Conservation (phyloP, 129 eudicot species). For the Flaveria bidentis region DNA sequence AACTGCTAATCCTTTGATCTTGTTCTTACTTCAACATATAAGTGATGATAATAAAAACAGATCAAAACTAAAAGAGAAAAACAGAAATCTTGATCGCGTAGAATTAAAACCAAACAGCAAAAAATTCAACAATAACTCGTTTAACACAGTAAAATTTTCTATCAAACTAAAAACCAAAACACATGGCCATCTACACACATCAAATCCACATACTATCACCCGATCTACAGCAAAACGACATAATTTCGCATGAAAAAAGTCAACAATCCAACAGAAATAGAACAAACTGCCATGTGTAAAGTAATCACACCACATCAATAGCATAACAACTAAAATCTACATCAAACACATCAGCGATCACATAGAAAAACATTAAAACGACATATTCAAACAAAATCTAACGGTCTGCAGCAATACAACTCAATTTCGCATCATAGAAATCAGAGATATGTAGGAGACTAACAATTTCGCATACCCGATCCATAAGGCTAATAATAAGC, state of each 20-base stretch:
- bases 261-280: not conserved
- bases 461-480: not conserved
- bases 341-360: constrained; percentile 5
- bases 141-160: not conserved
- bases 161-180: not conserved
- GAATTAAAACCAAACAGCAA: not conserved
- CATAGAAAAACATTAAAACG: not conserved
- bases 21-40: too few species aligned
- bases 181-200: not conserved
- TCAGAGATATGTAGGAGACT: not conserved
- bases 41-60: not conserved
- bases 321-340: not conserved
- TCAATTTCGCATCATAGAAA: not conserved
- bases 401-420: not conserved
- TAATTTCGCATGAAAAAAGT: too few species aligned
- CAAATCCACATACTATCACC: not conserved
- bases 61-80: too few species aligned
- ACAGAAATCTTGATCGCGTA: too few species aligned
- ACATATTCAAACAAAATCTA: not conserved
- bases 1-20: too few species aligned
- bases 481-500: not conserved
- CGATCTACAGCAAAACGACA: too few species aligned
- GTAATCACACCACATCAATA: not conserved
- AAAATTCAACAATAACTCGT: not conserved
- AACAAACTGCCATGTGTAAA: not conserved